Evolutionary conservation across 108 stramenopile genomes (phyloP).

Genomic region (Cyclostephanos tholiformis): DNA sequence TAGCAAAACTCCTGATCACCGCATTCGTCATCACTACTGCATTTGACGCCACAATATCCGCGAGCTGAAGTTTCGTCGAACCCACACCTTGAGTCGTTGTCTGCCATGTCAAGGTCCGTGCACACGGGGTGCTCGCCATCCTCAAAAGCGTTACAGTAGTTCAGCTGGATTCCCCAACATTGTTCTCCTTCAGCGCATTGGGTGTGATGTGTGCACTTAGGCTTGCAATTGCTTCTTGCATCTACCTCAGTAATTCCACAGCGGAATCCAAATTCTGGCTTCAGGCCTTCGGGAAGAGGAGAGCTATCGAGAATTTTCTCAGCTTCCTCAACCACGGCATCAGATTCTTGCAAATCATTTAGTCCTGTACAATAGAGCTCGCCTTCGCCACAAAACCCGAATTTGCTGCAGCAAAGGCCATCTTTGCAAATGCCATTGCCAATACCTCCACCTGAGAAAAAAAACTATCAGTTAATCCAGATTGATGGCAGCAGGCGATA

Average conservation of each 20-base stretch:
- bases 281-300: constrained; percentile 25
- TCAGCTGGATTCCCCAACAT: constrained; percentile 50
- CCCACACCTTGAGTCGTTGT: constrained; percentile 28
- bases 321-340: constrained; percentile 17
- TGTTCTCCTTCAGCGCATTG: constrained; percentile 37
- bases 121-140: constrained; percentile 47
- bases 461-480: not conserved
- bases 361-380: constrained; percentile 34
- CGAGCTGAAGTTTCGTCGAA: constrained; percentile 45
- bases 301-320: constrained; percentile 5
- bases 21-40: constrained; percentile 28
- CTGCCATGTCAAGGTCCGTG: constrained; percentile 34
- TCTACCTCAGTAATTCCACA: constrained; percentile 43
- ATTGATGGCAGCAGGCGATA: not conserved
- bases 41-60: constrained; percentile 38
- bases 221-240: constrained; percentile 44
- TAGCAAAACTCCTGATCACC: constrained; percentile 29
- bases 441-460: constrained; percentile 19
- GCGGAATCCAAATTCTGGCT: constrained; percentile 36
- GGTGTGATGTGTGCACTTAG: constrained; percentile 33
- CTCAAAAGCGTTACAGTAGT: constrained; percentile 49
- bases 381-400: constrained; percentile 39
- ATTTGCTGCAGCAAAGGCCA: constrained; percentile 27
- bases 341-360: constrained; percentile 17
- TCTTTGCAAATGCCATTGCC: constrained; percentile 38